Conservation (phyloP, 768 basidiomycete genomes). For the Cyclocybe aegerita region DNA sequence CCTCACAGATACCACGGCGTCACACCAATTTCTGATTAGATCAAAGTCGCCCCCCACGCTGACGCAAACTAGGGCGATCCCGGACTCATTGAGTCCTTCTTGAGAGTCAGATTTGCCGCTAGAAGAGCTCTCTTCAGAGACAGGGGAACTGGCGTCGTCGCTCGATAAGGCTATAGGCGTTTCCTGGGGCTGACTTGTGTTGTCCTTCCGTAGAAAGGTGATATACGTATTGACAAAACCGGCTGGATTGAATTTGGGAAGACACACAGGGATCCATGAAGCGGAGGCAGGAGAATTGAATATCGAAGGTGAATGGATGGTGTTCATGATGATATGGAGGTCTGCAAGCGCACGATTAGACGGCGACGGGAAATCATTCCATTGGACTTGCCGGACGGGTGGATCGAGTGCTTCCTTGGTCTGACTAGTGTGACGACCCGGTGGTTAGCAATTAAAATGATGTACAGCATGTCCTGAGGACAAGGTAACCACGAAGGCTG, state of each 20-base stretch:
- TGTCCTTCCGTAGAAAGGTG: conserved; percentile 58
- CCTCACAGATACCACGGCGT: conserved; percentile 58
- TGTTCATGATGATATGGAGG: conserved; percentile 91
- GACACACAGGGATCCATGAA: conserved; percentile 93
- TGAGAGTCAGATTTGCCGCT: conserved; percentile 14
- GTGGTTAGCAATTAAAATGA: conserved; percentile 78
- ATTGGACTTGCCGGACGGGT: conserved; percentile 72
- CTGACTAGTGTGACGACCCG: conserved; percentile 84
- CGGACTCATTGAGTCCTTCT: conserved; percentile 29
- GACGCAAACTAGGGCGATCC: conserved; percentile 75
- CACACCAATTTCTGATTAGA: conserved; percentile 75
- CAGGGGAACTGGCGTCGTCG: conserved; percentile 7
- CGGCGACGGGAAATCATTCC: not conserved
- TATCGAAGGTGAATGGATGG: conserved; percentile 80
- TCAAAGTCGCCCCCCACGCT: conserved; percentile 85
- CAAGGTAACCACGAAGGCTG: not conserved
- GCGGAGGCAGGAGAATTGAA: conserved; percentile 76
- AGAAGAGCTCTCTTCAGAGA: conserved; percentile 7
- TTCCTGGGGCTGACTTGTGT: conserved; percentile 19
- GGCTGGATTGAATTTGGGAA: conserved; percentile 89
- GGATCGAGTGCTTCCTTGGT: conserved; percentile 92
- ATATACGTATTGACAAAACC: conserved; percentile 94
- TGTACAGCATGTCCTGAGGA: conserved; percentile 85
- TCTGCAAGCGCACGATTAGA: conserved; percentile 43
- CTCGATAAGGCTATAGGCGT: conserved; percentile 5